A percentile compares a stretch with the other conserved stretches of the same genome.
Conservation (phyloP, 768 basidiomycete species). For the Leccinum boreale region DNA sequence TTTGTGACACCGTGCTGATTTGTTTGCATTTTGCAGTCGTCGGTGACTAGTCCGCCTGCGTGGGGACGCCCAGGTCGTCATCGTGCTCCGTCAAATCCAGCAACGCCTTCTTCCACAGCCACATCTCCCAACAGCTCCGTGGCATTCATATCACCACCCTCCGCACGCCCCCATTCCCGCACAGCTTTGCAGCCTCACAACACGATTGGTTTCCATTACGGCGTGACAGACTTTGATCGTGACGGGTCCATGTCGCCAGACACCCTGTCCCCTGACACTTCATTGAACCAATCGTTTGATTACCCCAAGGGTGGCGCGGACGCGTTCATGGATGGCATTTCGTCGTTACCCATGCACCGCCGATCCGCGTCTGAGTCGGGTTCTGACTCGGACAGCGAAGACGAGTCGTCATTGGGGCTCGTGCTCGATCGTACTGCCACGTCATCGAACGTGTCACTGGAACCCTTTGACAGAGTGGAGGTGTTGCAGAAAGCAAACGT, state of each 20-base stretch:
- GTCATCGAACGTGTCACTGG: conserved; percentile 66
- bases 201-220: conserved; percentile 41
- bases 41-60: conserved; percentile 37
- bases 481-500: conserved; percentile 68
- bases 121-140: conserved; percentile 42
- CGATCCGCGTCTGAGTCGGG: conserved; percentile 38
- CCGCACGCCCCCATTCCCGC: conserved; percentile 67
- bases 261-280: conserved; percentile 35
- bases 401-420: conserved; percentile 49
- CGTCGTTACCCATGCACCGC: conserved; percentile 58
- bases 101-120: conserved; percentile 31
- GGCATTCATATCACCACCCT: conserved; percentile 41
- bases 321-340: conserved; percentile 45
- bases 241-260: conserved; percentile 25
- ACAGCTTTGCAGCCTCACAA: conserved; percentile 46
- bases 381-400: conserved; percentile 49
- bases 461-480: conserved; percentile 69
- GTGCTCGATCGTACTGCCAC: conserved; percentile 58
- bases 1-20: conserved; percentile 9
- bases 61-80: conserved; percentile 48
- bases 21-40: conserved; percentile 26
- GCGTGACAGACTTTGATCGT: conserved; percentile 38
- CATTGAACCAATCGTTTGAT: conserved; percentile 37
- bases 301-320: conserved; percentile 33
- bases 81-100: conserved; percentile 73